These are phyloP conservation scores for Fonsecaea monophora DNA, from an alignment of 2,329 filamentous ascomycete genomes.

Conservation along the genomic window DNA sequence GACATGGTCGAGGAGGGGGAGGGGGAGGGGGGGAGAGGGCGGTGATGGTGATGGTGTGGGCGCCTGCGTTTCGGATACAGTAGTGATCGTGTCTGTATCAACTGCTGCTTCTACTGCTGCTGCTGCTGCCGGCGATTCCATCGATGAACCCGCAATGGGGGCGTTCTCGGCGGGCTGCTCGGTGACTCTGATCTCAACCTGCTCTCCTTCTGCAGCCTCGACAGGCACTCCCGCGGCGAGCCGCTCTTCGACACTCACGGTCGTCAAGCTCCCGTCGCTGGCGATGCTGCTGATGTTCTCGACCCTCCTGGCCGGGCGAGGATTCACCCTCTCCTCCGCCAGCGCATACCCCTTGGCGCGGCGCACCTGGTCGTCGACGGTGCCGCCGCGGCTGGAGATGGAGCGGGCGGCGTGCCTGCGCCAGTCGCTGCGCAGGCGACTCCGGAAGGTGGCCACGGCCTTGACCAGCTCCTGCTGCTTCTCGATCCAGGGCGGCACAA, in stretches of 20 bases:
- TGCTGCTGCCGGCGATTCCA: not conserved
- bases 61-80: slow-evolving; percentile 5
- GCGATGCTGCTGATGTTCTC: slow-evolving; percentile 55
- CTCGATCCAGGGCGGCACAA: slow-evolving; percentile 97
- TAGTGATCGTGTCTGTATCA: not conserved
- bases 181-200: slow-evolving; percentile 40
- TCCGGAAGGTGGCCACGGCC: slow-evolving; percentile 72
- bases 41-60: slow-evolving; percentile 17
- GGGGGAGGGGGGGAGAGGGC: slow-evolving; percentile 29
- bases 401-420: slow-evolving; percentile 77
- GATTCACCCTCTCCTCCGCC: slow-evolving; percentile 64
- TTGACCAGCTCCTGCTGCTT: slow-evolving; percentile 90
- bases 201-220: slow-evolving; percentile 16
- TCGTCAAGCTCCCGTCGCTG: slow-evolving; percentile 52
- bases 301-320: slow-evolving; percentile 47
- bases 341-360: slow-evolving; percentile 75
- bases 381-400: slow-evolving; percentile 79
- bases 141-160: not conserved
- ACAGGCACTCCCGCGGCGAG: slow-evolving; percentile 35
- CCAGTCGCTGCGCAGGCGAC: slow-evolving; percentile 81
- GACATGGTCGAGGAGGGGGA: not conserved
- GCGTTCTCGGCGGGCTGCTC: slow-evolving; percentile 35
- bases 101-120: not conserved
- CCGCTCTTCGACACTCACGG: slow-evolving; percentile 48
- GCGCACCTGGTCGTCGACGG: slow-evolving; percentile 73